Evolutionary conservation across 306 rosid species (phyloP), one percentile per base, ranked within the genome.

Genomic region (Cajanus cajan): DNA sequence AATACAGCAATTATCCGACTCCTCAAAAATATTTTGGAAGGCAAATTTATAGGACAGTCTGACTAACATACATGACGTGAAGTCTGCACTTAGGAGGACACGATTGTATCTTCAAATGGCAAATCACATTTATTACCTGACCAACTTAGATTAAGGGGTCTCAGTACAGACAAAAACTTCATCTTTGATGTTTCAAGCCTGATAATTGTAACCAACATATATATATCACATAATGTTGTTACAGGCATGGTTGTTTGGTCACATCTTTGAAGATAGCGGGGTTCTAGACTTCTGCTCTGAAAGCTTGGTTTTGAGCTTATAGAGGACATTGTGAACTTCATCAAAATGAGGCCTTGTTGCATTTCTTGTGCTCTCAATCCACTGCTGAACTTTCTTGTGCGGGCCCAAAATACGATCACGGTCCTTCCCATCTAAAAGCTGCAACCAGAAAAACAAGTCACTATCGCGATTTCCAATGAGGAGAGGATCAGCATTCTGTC

Each of bases 301-400:
- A 43, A 90, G 63, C 65, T 48, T 90, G 51, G 25, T 59, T 82
- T 88, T 95, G 79, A 87, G 70, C 79, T 67, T 82, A 74, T 37
- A 79, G 34, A 95, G 90, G 50, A 87, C 10, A 14, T 78, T 78
- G 74, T 92, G 97, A 66, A 89, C 90, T 80, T 91, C 96, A 28
- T 95, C 89, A 84, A 92, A 95, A 79, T 91, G 93, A 63, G 98
- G 99, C 61, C 68, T 90, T 0, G 92, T 93, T 48, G 97, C 97
- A 78, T 52, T 82, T 86, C 65, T 92, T 25, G 91, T 91, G 85
- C 86, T 85, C 86, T 90, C 96, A 41, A 93, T 84, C 98, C 98
- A 95, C 82, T 78, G 86, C 83, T 83, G 87, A 81, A 95, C 94
- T 86, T 89, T 90, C 89, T 82, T 86, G 89, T 91, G 89, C 0